Evolutionary conservation across 192 early-diverging fungal species (phyloP).

Genomic region (Fimicolochytrium jonesii): DNA sequence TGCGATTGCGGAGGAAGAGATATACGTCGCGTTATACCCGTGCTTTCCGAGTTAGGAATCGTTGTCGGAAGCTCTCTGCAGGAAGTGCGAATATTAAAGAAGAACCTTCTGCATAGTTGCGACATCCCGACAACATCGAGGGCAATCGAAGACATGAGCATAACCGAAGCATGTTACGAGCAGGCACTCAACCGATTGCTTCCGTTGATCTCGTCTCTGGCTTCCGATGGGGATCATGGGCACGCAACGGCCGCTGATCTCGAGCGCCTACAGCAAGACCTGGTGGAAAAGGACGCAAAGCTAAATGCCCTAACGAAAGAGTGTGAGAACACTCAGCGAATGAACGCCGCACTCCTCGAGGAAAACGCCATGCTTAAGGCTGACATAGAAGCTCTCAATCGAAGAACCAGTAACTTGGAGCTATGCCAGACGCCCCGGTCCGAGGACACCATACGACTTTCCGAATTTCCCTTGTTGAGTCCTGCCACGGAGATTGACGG

Average conservation of each 20-base stretch:
- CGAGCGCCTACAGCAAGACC: background rate
- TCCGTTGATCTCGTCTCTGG: constrained; percentile 5
- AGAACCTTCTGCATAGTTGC: background rate
- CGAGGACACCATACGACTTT: background rate
- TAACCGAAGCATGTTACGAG: constrained; percentile 12
- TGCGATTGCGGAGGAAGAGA: no score
- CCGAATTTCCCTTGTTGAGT: background rate
- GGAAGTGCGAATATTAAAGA: constrained; percentile 6
- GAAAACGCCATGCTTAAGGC: constrained; percentile 12
- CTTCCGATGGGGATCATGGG: constrained; percentile 3
- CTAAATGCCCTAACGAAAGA: background rate
- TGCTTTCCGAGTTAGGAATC: constrained; percentile 5
- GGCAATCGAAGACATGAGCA: constrained; percentile 8
- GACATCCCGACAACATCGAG: background rate
- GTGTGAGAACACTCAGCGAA: constrained; percentile 9
- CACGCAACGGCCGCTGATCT: constrained; percentile 1
- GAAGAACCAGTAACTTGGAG: background rate
- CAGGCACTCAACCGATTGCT: constrained; percentile 1
- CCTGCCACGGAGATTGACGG: constrained; percentile 12
- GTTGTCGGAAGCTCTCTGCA: constrained; percentile 18
- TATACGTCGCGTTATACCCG: background rate
- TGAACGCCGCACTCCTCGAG: constrained; percentile 21
- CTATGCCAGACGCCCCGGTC: constrained; percentile 7
- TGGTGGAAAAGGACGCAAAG: constrained; percentile 4
- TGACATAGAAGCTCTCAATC: background rate